Conservation (phyloP, 345 rosid genomes). For the Chamaenerion angustifolium region DNA sequence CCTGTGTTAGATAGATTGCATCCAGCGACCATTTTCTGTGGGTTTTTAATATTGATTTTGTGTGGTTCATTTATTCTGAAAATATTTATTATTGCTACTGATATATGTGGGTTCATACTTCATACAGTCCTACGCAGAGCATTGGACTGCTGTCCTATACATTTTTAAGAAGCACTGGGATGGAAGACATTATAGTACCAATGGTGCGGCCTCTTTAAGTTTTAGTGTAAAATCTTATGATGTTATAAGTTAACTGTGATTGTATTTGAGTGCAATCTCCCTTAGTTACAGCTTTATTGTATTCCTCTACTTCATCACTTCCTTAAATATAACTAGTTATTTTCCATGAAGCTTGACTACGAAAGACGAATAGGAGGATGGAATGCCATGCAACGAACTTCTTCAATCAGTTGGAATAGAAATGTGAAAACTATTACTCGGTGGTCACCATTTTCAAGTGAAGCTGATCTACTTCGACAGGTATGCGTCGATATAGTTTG, state of each 20-base stretch:
- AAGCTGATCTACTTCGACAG: constrained; percentile 67
- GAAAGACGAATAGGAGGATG: constrained; percentile 44
- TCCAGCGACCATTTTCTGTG: no score
- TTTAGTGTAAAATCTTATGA: no score
- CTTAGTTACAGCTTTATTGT: no score
- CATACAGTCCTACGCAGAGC: constrained; percentile 67
- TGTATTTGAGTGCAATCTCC: background rate
- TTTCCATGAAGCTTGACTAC: constrained; percentile 52
- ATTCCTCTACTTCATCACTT: no score
- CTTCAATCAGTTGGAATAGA: constrained; percentile 47
- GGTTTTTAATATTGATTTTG: no score
- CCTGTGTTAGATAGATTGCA: no score
- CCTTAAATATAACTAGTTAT: background rate
- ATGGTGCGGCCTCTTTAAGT: constrained; percentile 41
- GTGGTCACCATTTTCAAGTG: constrained; percentile 82
- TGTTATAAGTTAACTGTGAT: background rate
- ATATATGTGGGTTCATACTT: constrained; percentile 17
- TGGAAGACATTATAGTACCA: constrained; percentile 89
- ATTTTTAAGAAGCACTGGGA: constrained; percentile 81
- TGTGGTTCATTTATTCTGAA: background rate
- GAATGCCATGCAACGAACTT: constrained; percentile 37
- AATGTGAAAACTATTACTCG: constrained; percentile 52
- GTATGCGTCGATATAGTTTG: constrained; percentile 16
- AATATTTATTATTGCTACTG: background rate
- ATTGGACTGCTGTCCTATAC: constrained; percentile 87